Evolutionary conservation across 257 asterid species (phyloP), one percentile per base, ranked within the genome.

Genomic region (Plectranthus barbatus): DNA sequence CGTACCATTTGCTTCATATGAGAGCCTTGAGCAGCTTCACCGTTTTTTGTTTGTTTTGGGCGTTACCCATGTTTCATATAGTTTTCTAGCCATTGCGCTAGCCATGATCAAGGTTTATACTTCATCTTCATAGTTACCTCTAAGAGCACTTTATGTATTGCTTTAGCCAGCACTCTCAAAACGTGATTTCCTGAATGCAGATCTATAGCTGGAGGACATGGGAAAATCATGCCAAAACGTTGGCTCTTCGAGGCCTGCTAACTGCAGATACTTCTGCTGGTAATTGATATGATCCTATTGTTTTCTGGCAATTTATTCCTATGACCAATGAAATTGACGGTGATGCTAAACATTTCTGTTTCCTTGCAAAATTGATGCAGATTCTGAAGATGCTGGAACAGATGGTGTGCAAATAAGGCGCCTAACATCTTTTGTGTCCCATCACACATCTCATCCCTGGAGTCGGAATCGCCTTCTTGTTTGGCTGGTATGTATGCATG

Each of bases 1-100:
- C 17, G 79, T 89, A 76, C 82, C 99, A 21, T 85, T 92, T 73
- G 97, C 88, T 72, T 92, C 99, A n/a, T 67, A 81, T 17, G 96
- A 89, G 79, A 89, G 97, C 79, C 92, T 92, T 29, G 96, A 92
- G 72, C 96, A 89, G 90, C 97, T 92, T 50, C 99, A 86, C 62
- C 95, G 95, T 3, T 81, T 92, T 82, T 77, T 92, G 75, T 77
- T 92, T 69, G 92, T 89, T 66, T 85, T 92, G 29, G 96, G 99
- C 3, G 44, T 78, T 41, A 86, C 93, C 9, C 99, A 92, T 41
- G 95, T 89, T 61, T 74, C 80, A 10, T 92, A 89, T 52, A 92
- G 99, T 74, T 83, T 92, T 51, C 62, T 85, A 37, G 88, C 96
- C 52, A 62, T 89, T 58, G 96, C 88, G 55, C 75, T 92, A 39